Evolutionary conservation across 306 rosid species (phyloP), one percentile per base, ranked within the genome.

Genomic region (Parietaria judaica): DNA sequence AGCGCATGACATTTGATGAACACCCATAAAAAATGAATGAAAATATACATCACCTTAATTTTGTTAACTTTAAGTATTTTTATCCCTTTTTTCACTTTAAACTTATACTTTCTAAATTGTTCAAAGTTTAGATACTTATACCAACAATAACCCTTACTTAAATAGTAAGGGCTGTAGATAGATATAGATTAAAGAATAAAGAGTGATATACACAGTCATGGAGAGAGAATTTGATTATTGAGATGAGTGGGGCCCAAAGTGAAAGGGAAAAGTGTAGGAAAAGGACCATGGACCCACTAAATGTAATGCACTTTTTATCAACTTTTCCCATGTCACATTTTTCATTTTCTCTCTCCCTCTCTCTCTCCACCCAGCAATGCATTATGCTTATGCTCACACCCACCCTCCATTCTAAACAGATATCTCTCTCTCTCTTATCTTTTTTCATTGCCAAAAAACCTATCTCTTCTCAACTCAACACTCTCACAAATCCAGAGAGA

Each of bases 271-370:
- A 71, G 81, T 73, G 68, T 71, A 10, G 8, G 79, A 84, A 81
- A 79, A 79, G 53, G 83, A 49, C 77, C 75, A 68, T 58, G 85
- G 85, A 34, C 87, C 95, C 87, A 79, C 85, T 51, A 62, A 41
- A 66, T 76, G 74, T 57, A 74, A 65, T 76, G 82, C 87, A 72
- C 85, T 83, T 86, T 83, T 76, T 70, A 76, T 86, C 80, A 69
- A 60, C 81, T 76, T 69, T 61, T 78, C 76, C 54, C 64, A 61
- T 50, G 72, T 76, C 87, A 86, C 84, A 68, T 67, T 6, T 63
- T 11, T 15, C 8, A 41, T 5, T 63, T 11, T 64, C 57, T 47
- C 60, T 54, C 54, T 14, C 16, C 15, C 16, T 31, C 55, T 46
- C 45, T 54, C 49, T 15, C 6, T 53, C 58, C 67, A 49, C 63